These are phyloP conservation scores for Daldinia grandis DNA, from an alignment of 495 filamentous ascomycete genomes.

Conservation along the genomic window DNA sequence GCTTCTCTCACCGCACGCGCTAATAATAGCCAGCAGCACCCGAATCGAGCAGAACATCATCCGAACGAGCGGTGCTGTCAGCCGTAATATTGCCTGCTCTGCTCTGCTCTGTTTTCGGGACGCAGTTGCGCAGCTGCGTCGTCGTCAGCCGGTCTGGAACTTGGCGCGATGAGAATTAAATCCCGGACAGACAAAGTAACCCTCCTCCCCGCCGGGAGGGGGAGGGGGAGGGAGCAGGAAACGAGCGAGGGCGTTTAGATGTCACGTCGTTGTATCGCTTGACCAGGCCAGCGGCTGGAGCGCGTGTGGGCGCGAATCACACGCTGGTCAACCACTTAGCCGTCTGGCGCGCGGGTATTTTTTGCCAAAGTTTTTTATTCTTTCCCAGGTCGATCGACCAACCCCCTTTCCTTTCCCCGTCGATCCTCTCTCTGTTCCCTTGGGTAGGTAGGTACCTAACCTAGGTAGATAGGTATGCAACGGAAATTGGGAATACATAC, in stretches of 20 bases:
- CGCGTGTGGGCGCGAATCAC: constrained; percentile 46
- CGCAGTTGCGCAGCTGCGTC: not conserved
- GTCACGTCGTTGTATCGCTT: constrained; percentile 25
- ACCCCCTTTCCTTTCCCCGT: not conserved
- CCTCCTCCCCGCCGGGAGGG: not conserved
- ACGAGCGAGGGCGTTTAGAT: constrained; percentile 9
- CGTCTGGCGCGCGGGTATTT: constrained; percentile 48
- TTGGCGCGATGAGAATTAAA: not conserved
- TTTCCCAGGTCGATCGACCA: not conserved
- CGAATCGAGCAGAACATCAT: not conserved
- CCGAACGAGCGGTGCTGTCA: not conserved
- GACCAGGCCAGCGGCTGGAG: constrained; percentile 30
- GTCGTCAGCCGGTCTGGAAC: not conserved
- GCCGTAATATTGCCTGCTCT: not conserved
- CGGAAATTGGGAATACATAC: no score
- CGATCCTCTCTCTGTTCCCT: constrained; percentile 14
- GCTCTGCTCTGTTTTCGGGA: not conserved
- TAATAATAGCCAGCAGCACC: not conserved
- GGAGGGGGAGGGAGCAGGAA: not conserved
- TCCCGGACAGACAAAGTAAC: not conserved
- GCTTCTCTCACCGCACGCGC: not conserved
- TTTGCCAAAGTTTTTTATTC: no score
- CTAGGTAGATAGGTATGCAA: no score
- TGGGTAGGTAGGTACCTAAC: not conserved
- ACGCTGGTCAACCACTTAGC: constrained; percentile 26